Evolutionary conservation across 106 monocot species (phyloP).

Genomic region (Ottelia alismoides): DNA sequence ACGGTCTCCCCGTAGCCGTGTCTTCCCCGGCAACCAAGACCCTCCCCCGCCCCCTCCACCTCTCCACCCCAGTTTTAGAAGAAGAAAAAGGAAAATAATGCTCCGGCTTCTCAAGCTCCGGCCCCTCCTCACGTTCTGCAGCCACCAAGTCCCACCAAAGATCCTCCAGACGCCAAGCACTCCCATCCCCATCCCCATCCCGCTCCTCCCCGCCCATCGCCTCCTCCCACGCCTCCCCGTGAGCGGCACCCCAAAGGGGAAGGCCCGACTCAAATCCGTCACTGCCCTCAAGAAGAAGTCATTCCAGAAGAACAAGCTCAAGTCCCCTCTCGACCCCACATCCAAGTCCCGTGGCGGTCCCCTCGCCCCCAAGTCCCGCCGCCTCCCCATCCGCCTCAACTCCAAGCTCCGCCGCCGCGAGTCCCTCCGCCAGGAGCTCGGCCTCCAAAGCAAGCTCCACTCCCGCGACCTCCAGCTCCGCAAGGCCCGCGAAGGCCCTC

Average conservation of each 20-base stretch:
- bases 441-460: constrained; percentile 67
- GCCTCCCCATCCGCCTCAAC: constrained; percentile 46
- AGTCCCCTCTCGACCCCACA: neutral
- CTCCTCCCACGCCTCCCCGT: constrained; percentile 30
- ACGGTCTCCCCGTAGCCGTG: too few species aligned
- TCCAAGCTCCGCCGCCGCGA: constrained; percentile 60
- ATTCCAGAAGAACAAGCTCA: constrained; percentile 43
- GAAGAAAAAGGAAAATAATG: too few species aligned
- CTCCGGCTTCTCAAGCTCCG: too few species aligned
- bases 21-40: too few species aligned
- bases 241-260: constrained; percentile 98
- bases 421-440: constrained; percentile 72
- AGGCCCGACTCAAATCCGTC: constrained; percentile 68
- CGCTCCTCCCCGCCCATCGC: constrained; percentile 3
- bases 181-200: too few species aligned
- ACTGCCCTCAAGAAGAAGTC: constrained; percentile 49
- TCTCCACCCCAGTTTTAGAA: too few species aligned
- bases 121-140: too few species aligned
- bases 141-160: too few species aligned
- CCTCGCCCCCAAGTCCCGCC: constrained; percentile 21
- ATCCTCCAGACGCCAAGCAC: too few species aligned
- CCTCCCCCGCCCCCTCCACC: too few species aligned
- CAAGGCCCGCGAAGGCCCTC: constrained; percentile 18
- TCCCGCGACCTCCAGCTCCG: constrained; percentile 52
- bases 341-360: constrained; percentile 5